These are phyloP conservation scores for Penicillium herquei DNA, from an alignment of 495 filamentous ascomycete species.

Conservation along the genomic window DNA sequence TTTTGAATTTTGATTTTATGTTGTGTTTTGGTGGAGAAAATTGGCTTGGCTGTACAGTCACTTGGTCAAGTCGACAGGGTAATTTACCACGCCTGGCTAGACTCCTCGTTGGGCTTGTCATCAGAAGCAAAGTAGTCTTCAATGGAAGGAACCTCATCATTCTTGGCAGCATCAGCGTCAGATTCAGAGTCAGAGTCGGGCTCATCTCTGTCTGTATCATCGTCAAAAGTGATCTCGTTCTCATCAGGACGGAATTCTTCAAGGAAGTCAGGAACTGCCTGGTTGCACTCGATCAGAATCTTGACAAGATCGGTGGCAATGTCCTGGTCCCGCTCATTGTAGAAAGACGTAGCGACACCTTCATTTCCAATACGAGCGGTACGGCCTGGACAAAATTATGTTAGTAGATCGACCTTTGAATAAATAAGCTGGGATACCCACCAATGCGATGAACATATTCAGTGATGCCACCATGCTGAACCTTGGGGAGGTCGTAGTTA, in stretches of 20 bases:
- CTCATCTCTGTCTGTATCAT: conserved; percentile 53
- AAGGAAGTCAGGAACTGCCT: conserved; percentile 81
- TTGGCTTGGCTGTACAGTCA: too few species aligned
- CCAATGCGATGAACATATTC: conserved; percentile 95
- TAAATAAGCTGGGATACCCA: conserved; percentile 17
- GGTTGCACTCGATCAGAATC: conserved; percentile 73
- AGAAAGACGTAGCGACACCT: conserved; percentile 87
- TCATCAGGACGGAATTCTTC: conserved; percentile 55
- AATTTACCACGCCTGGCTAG: too few species aligned
- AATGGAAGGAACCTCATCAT: too few species aligned
- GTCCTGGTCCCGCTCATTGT: conserved; percentile 66
- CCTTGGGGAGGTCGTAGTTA: conserved; percentile 81
- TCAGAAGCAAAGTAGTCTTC: too few species aligned
- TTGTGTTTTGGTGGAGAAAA: too few species aligned
- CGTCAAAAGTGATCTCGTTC: conserved; percentile 55
- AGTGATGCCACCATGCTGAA: conserved; percentile 75
- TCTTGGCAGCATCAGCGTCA: conserved; percentile 19
- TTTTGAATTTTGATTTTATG: too few species aligned
- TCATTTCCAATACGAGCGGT: conserved; percentile 91
- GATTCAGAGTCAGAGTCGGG: conserved; percentile 18
- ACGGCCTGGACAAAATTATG: conserved; percentile 57
- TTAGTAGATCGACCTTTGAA: neutral
- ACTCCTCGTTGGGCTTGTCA: too few species aligned
- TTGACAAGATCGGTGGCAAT: conserved; percentile 71
- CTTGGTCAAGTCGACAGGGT: too few species aligned